Conservation (phyloP, 768 basidiomycete species). For the Kwoniella botswanensis region DNA sequence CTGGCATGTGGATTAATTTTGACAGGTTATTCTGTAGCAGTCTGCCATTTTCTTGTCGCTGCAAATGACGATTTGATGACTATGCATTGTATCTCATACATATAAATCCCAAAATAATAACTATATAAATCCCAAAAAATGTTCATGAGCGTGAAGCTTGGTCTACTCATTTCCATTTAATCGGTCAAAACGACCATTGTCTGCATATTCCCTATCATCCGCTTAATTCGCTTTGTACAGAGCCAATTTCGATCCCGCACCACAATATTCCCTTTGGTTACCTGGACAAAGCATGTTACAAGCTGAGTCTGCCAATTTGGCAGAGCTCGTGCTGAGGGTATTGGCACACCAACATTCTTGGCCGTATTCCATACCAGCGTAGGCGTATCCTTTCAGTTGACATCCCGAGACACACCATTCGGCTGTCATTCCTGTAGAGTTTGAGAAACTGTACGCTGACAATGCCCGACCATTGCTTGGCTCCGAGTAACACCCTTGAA, state of each 20-base stretch:
- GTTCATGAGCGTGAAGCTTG: not conserved
- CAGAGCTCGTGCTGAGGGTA: slow-evolving; percentile 63
- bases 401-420: slow-evolving; percentile 71
- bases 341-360: slow-evolving; percentile 67
- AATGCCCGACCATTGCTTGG: slow-evolving; percentile 5
- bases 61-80: not conserved
- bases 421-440: slow-evolving; percentile 22
- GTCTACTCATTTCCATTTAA: too few species aligned
- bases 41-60: too few species aligned
- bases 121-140: not conserved
- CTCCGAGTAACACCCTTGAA: slow-evolving; percentile 23
- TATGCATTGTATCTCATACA: not conserved
- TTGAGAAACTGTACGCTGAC: slow-evolving; percentile 12
- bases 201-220: not conserved
- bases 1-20: too few species aligned
- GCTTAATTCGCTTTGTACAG: slow-evolving; percentile 9
- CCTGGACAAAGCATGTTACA: slow-evolving; percentile 80
- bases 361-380: slow-evolving; percentile 72
- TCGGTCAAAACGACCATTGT: too few species aligned
- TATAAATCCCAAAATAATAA: not conserved
- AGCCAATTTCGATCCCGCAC: slow-evolving; percentile 32
- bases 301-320: slow-evolving; percentile 60
- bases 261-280: slow-evolving; percentile 36
- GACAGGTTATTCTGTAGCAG: too few species aligned
- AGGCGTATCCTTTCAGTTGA: slow-evolving; percentile 64